Evolutionary conservation across 495 filamentous ascomycete genomes (phyloP), one percentile per base, ranked within the genome.

Genomic region (Xylaria venustula): DNA sequence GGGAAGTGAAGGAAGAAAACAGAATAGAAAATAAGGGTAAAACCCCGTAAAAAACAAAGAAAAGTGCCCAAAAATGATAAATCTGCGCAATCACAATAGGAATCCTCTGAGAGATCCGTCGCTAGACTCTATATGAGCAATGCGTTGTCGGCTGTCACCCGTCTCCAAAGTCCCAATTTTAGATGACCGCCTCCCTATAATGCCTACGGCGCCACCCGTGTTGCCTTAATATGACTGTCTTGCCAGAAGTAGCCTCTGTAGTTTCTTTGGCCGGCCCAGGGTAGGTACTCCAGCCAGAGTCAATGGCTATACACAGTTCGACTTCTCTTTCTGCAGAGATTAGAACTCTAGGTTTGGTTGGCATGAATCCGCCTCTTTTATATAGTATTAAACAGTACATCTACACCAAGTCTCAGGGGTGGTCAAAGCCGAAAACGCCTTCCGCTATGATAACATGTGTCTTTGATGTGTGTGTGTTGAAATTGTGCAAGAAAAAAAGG

Each of bases 361-460:
- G 48, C 26, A 41, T 54, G 47, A 26, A 50, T 48, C 57, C 50
- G 50, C 28, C 42, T 62, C 60, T 56, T 51, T 62, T 73, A 74
- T 74, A 67, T 73, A 73, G 63, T 62, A 74, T 72, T 73, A 72
- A 71, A 71, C 60, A 65, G 68, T 71, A 72, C 65, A 71, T 74
- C 71, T 73, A 74, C 72, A 72, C 72, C 69, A 67, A 71, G 61
- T 65, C 58, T 64, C 65, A 61, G 67, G n/a, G 65, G 60, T 68
- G 65, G 62, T 66, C 62, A 67, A 64, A 71, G 73, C 74, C 75
- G 70, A 54, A 17, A 82, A 81, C 79, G 75, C 74, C 76, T 71
- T 73, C 75, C 79, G 79, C 75, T 81, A 78, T 79, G 76, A 73
- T 71, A 73, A 70, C 72, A 76, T 62, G 58, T 64, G 64, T 64